Percentiles rank a stretch among this genome's conserved stretches.
These are phyloP conservation scores for Naganishia kalamii DNA, from an alignment of 768 basidiomycete genomes.

Conservation along the genomic window DNA sequence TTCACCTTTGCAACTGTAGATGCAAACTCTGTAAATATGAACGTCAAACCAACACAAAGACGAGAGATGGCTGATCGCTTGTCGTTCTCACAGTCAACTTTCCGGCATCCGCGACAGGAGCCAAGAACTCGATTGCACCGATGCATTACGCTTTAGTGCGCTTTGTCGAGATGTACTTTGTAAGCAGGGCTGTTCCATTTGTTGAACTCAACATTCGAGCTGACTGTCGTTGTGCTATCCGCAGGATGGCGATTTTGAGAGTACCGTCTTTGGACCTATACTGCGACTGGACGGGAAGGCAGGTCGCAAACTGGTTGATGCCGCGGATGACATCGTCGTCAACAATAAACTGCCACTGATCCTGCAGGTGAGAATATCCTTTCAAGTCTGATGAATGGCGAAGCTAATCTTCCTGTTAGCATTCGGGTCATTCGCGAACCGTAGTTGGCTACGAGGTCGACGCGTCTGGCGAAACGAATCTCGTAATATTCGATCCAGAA, in stretches of 20 bases:
- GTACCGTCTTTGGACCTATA: neutral
- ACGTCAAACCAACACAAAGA: neutral
- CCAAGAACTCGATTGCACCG: constrained; percentile 30
- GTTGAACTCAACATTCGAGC: neutral
- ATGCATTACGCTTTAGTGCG: constrained; percentile 55
- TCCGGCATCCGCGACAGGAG: constrained; percentile 29
- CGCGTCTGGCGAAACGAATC: constrained; percentile 55
- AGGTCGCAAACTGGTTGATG: neutral
- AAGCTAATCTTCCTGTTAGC: constrained; percentile 50
- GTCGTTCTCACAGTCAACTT: constrained; percentile 36
- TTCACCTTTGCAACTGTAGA: constrained; percentile 30
- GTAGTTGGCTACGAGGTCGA: constrained; percentile 75
- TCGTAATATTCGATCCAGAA: constrained; percentile 74
- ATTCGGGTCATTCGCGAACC: constrained; percentile 76
- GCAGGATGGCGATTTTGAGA: neutral
- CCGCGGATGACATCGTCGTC: constrained; percentile 24
- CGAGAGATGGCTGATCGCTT: neutral
- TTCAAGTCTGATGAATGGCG: neutral
- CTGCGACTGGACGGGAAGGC: neutral
- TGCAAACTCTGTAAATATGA: constrained; percentile 50
- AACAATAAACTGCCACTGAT: constrained; percentile 73
- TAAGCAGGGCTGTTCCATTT: constrained; percentile 15
- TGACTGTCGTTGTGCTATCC: constrained; percentile 31
- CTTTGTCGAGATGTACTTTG: constrained; percentile 75
- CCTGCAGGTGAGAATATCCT: constrained; percentile 49